These are phyloP conservation scores for Trichoderma sp. DNA, from an alignment of 2,329 filamentous ascomycete genomes.

Conservation along the genomic window DNA sequence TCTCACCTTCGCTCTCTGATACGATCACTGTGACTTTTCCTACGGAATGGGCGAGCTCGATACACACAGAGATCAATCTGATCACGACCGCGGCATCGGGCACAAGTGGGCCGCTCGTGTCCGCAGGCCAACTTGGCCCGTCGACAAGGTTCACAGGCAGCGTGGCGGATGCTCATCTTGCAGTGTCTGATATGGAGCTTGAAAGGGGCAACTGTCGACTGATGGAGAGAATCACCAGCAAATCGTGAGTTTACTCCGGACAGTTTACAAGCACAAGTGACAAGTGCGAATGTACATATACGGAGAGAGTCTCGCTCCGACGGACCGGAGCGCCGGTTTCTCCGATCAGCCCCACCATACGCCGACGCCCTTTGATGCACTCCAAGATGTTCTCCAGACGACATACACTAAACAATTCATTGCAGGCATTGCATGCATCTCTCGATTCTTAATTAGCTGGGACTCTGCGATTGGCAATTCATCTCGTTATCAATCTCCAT, in stretches of 20 bases:
- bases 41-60: conserved; percentile 11
- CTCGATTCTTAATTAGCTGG: background rate
- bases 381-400: background rate
- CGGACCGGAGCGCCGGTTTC: conserved; percentile 8
- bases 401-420: background rate
- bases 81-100: background rate
- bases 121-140: conserved; percentile 13
- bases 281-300: background rate
- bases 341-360: background rate
- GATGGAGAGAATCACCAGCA: background rate
- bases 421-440: background rate
- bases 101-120: conserved; percentile 10
- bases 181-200: background rate
- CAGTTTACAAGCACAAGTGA: background rate
- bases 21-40: background rate
- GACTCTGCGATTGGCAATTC: background rate
- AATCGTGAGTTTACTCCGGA: background rate
- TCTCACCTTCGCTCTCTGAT: background rate
- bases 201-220: background rate
- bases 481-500: background rate
- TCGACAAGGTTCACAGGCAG: conserved; percentile 15
- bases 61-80: conserved; percentile 13
- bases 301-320: background rate
- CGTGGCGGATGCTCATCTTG: conserved; percentile 7
- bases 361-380: background rate